Evolutionary conservation across 805 yeast species (phyloP).

Genomic region (Yarrowia yakushimensis): DNA sequence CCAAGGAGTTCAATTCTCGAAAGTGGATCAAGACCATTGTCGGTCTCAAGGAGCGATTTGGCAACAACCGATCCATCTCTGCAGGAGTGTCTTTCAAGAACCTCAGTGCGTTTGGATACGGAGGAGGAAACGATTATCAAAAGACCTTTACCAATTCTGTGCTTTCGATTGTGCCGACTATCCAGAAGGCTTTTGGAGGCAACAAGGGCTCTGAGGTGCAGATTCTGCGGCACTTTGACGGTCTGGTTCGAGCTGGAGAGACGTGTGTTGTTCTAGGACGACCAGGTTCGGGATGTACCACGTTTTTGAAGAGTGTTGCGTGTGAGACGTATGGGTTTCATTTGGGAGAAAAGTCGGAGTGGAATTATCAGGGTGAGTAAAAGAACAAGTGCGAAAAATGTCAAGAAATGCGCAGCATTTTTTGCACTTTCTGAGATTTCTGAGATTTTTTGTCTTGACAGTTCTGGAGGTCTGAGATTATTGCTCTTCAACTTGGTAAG

Average conservation of each 20-base stretch:
- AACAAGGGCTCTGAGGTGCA: slow-evolving; percentile 37
- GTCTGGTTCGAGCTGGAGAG: slow-evolving; percentile 59
- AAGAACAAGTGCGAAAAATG: too few species aligned
- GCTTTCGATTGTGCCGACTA: slow-evolving; percentile 42
- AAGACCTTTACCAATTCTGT: slow-evolving; percentile 50
- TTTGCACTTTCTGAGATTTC: too few species aligned
- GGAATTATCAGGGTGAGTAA: slow-evolving; percentile 41
- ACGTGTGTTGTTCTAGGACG: slow-evolving; percentile 67
- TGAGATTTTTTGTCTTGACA: too few species aligned
- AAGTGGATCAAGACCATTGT: slow-evolving; percentile 64
- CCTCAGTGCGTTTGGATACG: slow-evolving; percentile 59
- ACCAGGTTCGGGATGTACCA: slow-evolving; percentile 78
- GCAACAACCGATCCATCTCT: slow-evolving; percentile 34
- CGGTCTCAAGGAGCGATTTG: slow-evolving; percentile 39
- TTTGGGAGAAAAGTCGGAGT: slow-evolving; percentile 46
- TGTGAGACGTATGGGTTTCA: slow-evolving; percentile 56
- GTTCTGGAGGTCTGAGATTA: too few species aligned
- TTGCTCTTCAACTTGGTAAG: too few species aligned
- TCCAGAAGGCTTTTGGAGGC: slow-evolving; percentile 31
- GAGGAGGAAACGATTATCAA: slow-evolving; percentile 62
- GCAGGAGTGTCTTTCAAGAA: slow-evolving; percentile 61
- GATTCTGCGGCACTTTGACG: slow-evolving; percentile 54
- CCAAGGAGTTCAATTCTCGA: slow-evolving; percentile 52
- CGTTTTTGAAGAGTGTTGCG: slow-evolving; percentile 47
- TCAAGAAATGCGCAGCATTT: too few species aligned